These are phyloP conservation scores for Candida taoyuanica DNA, from an alignment of 805 yeast genomes.

Conservation along the genomic window DNA sequence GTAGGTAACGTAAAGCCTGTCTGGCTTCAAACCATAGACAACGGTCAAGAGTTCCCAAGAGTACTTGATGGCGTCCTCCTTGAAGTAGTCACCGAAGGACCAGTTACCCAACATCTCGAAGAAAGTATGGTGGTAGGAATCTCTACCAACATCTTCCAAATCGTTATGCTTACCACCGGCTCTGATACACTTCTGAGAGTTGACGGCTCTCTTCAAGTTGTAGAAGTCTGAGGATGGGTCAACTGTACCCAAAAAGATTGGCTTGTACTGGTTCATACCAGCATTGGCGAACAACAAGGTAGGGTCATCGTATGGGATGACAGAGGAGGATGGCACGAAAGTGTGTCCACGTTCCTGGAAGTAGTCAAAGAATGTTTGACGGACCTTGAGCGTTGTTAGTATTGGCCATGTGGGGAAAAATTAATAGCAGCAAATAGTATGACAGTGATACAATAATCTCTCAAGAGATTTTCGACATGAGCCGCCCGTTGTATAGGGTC, in stretches of 20 bases:
- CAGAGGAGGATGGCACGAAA: conserved; percentile 89
- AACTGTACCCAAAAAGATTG: conserved; percentile 94
- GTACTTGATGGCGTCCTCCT: conserved; percentile 82
- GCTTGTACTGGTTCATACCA: conserved; percentile 99
- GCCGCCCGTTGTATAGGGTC: too few relatives aligned
- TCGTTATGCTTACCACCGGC: conserved; percentile 99
- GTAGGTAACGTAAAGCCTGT: conserved; percentile 89
- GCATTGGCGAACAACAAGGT: conserved; percentile 96
- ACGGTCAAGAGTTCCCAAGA: conserved; percentile 90
- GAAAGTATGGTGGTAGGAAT: conserved; percentile 96
- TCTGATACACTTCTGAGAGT: conserved; percentile 97
- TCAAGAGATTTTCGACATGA: too few relatives aligned
- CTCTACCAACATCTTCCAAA: conserved; percentile 97
- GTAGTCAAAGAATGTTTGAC: conserved; percentile 80
- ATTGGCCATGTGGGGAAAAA: not conserved
- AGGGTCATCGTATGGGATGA: conserved; percentile 97
- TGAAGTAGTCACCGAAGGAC: conserved; percentile 99
- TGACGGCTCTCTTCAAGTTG: conserved; percentile 79
- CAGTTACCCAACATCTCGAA: conserved; percentile 99
- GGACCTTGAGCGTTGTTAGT: conserved; percentile 39
- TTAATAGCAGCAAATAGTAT: too few relatives aligned
- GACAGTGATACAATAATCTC: too few relatives aligned
- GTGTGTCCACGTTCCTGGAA: conserved; percentile 69
- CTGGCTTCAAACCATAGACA: conserved; percentile 73
- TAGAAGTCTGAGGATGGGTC: conserved; percentile 91